These are phyloP conservation scores for Porcisia hertigi DNA, from an alignment of 208 protist genomes.

Conservation along the genomic window DNA sequence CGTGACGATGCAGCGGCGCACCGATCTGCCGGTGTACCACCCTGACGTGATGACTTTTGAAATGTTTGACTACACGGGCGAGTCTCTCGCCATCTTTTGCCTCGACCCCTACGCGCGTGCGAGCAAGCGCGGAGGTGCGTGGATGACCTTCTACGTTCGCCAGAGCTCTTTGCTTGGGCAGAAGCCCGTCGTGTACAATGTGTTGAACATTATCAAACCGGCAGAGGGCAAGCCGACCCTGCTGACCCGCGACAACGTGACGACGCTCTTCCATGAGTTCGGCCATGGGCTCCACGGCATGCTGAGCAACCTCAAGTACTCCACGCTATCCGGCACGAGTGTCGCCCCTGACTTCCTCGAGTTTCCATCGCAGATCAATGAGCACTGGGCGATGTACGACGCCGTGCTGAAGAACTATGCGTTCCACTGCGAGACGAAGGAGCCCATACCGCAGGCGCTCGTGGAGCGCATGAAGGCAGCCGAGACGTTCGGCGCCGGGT, in stretches of 20 bases:
- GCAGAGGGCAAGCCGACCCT: constrained; percentile 47
- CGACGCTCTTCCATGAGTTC: constrained; percentile 73
- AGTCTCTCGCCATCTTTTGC: constrained; percentile 42
- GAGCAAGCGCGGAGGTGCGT: constrained; percentile 55
- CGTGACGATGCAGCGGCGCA: constrained; percentile 41
- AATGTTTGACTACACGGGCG: constrained; percentile 35
- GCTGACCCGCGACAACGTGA: constrained; percentile 51
- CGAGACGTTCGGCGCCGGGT: constrained; percentile 35
- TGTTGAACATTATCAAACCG: constrained; percentile 62
- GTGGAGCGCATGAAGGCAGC: constrained; percentile 44
- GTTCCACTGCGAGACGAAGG: constrained; percentile 52
- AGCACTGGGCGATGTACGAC: constrained; percentile 64
- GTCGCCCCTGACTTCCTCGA: constrained; percentile 80
- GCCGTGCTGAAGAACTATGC: constrained; percentile 55
- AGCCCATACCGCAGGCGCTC: constrained; percentile 46
- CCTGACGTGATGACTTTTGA: constrained; percentile 42
- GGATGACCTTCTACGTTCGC: constrained; percentile 58
- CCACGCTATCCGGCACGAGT: constrained; percentile 52
- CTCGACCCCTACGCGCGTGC: constrained; percentile 50
- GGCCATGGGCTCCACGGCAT: constrained; percentile 82
- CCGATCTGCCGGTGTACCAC: constrained; percentile 54
- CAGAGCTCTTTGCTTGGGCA: constrained; percentile 36
- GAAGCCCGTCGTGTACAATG: constrained; percentile 46
- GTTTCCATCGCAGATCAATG: constrained; percentile 82
- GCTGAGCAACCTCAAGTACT: constrained; percentile 43